Evolutionary conservation across 106 monocot genomes (phyloP).

Genomic region (Vanilla planifolia): DNA sequence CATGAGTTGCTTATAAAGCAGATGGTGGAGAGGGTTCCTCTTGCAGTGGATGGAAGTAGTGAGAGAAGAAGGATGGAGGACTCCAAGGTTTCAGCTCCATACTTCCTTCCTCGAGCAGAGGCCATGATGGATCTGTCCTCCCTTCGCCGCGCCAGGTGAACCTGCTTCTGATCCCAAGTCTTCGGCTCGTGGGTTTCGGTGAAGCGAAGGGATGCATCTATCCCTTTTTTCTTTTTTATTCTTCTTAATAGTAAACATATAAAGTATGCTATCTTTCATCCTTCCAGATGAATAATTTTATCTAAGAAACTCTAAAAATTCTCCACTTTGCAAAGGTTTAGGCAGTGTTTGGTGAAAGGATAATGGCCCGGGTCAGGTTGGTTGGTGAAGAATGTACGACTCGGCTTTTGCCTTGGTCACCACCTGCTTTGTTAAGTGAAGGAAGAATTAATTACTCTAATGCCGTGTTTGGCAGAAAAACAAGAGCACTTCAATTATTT

Average conservation of each 20-base stretch:
- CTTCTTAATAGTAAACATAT: neutral
- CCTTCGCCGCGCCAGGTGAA: neutral
- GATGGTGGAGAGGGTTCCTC: constrained; percentile 46
- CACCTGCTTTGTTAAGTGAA: too few species aligned
- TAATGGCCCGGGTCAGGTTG: neutral
- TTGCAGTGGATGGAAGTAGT: neutral
- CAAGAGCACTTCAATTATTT: too few species aligned
- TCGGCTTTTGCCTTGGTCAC: too few species aligned
- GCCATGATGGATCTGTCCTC: neutral
- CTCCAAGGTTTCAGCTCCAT: neutral
- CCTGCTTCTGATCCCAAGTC: neutral
- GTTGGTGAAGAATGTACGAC: neutral
- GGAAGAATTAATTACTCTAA: too few species aligned
- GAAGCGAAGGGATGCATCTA: neutral
- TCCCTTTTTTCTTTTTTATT: neutral
- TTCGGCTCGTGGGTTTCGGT: neutral
- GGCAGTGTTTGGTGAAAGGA: too few species aligned
- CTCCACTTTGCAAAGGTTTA: too few species aligned
- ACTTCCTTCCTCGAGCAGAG: neutral
- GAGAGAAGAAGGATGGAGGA: neutral
- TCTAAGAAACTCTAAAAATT: too few species aligned
- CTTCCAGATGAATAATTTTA: too few species aligned
- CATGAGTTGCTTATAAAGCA: constrained; percentile 62
- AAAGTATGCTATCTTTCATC: too few species aligned
- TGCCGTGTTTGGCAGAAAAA: too few species aligned